Evolutionary conservation across 2,329 filamentous ascomycete genomes (phyloP).

Genomic region (Dactylellina sp.): DNA sequence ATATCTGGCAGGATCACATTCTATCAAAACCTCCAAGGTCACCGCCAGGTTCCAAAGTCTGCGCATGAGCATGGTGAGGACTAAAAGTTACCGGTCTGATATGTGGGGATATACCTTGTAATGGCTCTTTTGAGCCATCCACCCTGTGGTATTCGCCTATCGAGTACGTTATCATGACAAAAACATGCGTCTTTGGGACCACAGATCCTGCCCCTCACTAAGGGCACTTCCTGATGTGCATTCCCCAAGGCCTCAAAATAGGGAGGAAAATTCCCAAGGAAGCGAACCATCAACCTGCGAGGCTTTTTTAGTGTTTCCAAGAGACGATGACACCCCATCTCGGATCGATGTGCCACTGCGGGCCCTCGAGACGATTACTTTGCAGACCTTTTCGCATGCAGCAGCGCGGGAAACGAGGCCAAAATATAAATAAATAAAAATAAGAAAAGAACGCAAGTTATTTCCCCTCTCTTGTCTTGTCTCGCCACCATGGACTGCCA

Average conservation of each 20-base stretch:
- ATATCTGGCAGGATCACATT: constrained; percentile 30
- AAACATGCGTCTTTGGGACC: constrained; percentile 35
- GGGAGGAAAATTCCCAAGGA: constrained; percentile 15
- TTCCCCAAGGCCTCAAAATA: constrained; percentile 21
- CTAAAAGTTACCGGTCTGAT: constrained; percentile 1
- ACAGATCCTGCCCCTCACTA: constrained; percentile 41
- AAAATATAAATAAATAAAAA: constrained; percentile 15
- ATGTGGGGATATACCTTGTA: constrained; percentile 9
- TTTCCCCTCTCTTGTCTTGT: constrained; percentile 29
- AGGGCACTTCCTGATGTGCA: background rate
- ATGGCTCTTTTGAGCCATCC: constrained; percentile 21
- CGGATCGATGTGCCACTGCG: constrained; percentile 49
- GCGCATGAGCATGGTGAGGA: background rate
- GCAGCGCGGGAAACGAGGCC: constrained; percentile 44
- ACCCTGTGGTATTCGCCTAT: constrained; percentile 26
- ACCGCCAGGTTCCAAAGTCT: constrained; percentile 4
- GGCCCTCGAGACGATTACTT: constrained; percentile 51
- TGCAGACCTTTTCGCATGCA: constrained; percentile 42
- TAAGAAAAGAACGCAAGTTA: constrained; percentile 22
- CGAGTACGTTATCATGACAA: constrained; percentile 51
- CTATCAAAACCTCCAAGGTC: constrained; percentile 19
- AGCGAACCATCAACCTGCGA: constrained; percentile 20
- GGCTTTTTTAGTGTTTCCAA: constrained; percentile 27
- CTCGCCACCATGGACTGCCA: constrained; percentile 50
- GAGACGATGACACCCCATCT: constrained; percentile 23